A percentile compares a stretch with the other conserved stretches of the same genome.
Evolutionary conservation across 495 filamentous ascomycete genomes (phyloP).

Genomic region (Copromyces sp.): DNA sequence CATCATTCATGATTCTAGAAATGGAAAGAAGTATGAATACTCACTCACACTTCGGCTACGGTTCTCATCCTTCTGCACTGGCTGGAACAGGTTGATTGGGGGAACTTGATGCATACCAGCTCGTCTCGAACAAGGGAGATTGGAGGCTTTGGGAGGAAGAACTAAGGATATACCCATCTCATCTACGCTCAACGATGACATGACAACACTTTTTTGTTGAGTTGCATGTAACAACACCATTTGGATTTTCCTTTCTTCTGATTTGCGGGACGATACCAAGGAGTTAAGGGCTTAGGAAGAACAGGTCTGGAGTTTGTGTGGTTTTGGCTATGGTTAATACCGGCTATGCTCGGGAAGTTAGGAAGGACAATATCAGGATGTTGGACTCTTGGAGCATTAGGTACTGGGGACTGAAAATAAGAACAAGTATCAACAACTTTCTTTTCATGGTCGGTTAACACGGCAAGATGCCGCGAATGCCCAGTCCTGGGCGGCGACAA

Average conservation of each 20-base stretch:
- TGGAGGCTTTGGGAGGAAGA: not conserved
- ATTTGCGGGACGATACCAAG: not conserved
- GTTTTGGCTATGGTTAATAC: not conserved
- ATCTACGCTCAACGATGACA: not conserved
- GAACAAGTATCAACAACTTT: not conserved
- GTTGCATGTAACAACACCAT: not conserved
- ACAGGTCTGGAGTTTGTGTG: not conserved
- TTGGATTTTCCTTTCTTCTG: not conserved
- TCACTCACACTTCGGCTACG: not conserved
- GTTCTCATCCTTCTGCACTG: conserved; percentile 5
- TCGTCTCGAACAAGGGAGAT: not conserved
- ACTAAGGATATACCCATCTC: not conserved
- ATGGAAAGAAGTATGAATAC: not conserved
- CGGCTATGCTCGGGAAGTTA: not conserved
- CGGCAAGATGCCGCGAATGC: not conserved
- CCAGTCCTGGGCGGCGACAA: not conserved
- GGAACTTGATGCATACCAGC: not conserved
- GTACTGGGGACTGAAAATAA: not conserved
- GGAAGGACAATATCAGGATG: not conserved
- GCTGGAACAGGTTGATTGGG: conserved; percentile 14
- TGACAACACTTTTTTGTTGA: not conserved
- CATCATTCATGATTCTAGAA: not conserved
- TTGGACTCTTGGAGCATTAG: not conserved
- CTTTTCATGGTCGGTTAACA: not conserved
- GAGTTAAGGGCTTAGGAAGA: not conserved